Percentiles rank a stretch among this genome's conserved stretches.
Evolutionary conservation across 2,329 filamentous ascomycete genomes (phyloP).

Genomic region (Penicillium sp.): DNA sequence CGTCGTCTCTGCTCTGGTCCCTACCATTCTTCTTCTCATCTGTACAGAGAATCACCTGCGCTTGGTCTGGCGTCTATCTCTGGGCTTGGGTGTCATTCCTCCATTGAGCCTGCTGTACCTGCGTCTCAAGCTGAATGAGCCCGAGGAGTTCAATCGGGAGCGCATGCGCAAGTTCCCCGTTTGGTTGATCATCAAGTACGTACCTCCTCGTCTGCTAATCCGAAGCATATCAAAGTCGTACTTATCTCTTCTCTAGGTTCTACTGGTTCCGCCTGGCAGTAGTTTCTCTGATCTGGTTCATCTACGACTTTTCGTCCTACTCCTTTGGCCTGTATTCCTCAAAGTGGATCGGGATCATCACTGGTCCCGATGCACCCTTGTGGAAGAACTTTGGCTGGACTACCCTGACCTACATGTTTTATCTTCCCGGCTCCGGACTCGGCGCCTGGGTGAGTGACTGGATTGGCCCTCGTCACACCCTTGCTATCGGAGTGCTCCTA

Average conservation of each 20-base stretch:
- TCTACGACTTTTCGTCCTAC: slow-evolving; percentile 85
- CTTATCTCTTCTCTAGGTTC: slow-evolving; percentile 58
- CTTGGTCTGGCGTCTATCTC: slow-evolving; percentile 78
- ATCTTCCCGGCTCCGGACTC: slow-evolving; percentile 77
- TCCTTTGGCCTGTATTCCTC: slow-evolving; percentile 85
- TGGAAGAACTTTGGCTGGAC: slow-evolving; percentile 87
- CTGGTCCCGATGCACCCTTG: slow-evolving; percentile 63
- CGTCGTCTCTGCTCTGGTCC: slow-evolving; percentile 77
- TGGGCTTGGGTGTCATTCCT: slow-evolving; percentile 79
- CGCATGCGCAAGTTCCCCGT: slow-evolving; percentile 67
- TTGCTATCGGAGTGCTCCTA: slow-evolving; percentile 69
- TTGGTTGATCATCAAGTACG: slow-evolving; percentile 54
- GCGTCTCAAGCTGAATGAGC: slow-evolving; percentile 74
- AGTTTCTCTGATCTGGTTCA: slow-evolving; percentile 79
- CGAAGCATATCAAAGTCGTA: slow-evolving; percentile 30
- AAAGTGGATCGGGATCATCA: slow-evolving; percentile 60
- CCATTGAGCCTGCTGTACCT: slow-evolving; percentile 72
- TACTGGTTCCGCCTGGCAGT: slow-evolving; percentile 74
- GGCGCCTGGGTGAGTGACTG: slow-evolving; percentile 78
- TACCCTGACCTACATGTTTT: slow-evolving; percentile 84
- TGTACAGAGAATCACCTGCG: slow-evolving; percentile 65
- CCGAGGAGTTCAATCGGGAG: slow-evolving; percentile 73
- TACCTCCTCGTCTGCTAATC: not conserved
- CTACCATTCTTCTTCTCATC: slow-evolving; percentile 66
- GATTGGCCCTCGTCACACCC: slow-evolving; percentile 75